These are phyloP conservation scores for Epichloe uncinata DNA, from an alignment of 2,329 filamentous ascomycete species.

Conservation along the genomic window DNA sequence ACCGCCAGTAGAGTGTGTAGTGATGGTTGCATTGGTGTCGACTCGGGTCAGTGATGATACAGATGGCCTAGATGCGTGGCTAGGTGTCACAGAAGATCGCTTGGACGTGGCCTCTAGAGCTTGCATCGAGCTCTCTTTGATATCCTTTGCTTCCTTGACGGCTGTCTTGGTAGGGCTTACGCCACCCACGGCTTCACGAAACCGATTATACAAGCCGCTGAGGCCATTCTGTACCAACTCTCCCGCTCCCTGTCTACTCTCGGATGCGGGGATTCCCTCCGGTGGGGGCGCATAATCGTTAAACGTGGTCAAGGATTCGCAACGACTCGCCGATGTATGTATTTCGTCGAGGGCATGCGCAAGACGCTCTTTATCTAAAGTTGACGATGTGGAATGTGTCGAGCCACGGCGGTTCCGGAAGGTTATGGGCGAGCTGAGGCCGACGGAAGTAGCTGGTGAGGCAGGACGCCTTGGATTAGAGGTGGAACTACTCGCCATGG, in stretches of 20 bases:
- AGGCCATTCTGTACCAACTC: constrained; percentile 75
- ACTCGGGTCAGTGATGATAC: constrained; percentile 27
- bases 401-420: constrained; percentile 25
- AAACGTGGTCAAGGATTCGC: constrained; percentile 77
- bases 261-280: constrained; percentile 39
- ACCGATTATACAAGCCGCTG: constrained; percentile 75
- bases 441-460: constrained; percentile 13
- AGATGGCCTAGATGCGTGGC: constrained; percentile 28
- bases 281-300: constrained; percentile 77
- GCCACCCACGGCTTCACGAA: constrained; percentile 70
- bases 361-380: constrained; percentile 56
- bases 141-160: constrained; percentile 19
- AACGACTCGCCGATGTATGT: constrained; percentile 76
- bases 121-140: constrained; percentile 21
- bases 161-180: constrained; percentile 32
- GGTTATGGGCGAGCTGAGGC: constrained; percentile 15
- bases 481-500: constrained; percentile 18
- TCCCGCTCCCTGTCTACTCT: constrained; percentile 56
- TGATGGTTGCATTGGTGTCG: constrained; percentile 23
- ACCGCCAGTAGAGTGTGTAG: constrained; percentile 18
- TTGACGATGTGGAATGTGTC: constrained; percentile 27
- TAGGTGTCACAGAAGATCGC: constrained; percentile 27
- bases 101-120: constrained; percentile 23
- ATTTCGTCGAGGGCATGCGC: constrained; percentile 74
- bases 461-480: constrained; percentile 18